A percentile compares a stretch with the other conserved stretches of the same genome.
phyloP scores from a whole-genome alignment of 1,284 basidiomycete genomes.

The Xerocomus minutiporus region DNA sequence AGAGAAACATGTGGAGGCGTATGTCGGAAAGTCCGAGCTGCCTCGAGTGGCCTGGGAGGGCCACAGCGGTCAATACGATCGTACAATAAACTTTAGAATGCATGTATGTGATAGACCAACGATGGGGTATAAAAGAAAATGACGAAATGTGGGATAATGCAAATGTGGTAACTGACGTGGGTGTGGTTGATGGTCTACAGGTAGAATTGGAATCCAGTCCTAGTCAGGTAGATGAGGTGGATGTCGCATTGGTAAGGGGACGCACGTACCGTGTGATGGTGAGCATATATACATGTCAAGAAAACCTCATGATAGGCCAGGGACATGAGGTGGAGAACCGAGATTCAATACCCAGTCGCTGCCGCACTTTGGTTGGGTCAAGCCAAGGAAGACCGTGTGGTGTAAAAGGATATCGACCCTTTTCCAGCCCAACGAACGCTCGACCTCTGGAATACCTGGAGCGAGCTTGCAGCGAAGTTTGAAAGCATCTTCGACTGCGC shows the following conservation, averaged over 20 bases:
- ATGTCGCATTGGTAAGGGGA: not conserved
- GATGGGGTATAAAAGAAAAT: constrained; percentile 8
- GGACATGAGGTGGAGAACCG: constrained; percentile 18
- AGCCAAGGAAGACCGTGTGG: constrained; percentile 40
- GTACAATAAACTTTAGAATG: constrained; percentile 12
- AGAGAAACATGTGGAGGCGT: not conserved
- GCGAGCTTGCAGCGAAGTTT: constrained; percentile 43
- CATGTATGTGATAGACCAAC: constrained; percentile 8
- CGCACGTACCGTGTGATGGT: constrained; percentile 16
- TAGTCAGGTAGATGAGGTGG: constrained; percentile 5
- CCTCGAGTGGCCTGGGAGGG: constrained; percentile 10
- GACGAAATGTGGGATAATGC: constrained; percentile 17
- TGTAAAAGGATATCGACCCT: constrained; percentile 49
- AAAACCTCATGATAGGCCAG: constrained; percentile 10
- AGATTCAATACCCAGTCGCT: constrained; percentile 33
- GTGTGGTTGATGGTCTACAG: constrained; percentile 11
- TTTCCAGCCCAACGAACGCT: constrained; percentile 41
- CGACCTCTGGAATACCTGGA: constrained; percentile 34
- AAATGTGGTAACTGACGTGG: constrained; percentile 8
- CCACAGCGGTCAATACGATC: constrained; percentile 11
- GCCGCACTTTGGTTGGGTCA: constrained; percentile 32
- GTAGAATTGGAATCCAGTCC: constrained; percentile 23
- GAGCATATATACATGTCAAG: constrained; percentile 6
- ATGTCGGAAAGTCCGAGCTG: not conserved
- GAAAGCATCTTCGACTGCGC: constrained; percentile 38